phyloP scores from a whole-genome alignment of 345 rosid species.

The Melaleuca quinquenervia region DNA sequence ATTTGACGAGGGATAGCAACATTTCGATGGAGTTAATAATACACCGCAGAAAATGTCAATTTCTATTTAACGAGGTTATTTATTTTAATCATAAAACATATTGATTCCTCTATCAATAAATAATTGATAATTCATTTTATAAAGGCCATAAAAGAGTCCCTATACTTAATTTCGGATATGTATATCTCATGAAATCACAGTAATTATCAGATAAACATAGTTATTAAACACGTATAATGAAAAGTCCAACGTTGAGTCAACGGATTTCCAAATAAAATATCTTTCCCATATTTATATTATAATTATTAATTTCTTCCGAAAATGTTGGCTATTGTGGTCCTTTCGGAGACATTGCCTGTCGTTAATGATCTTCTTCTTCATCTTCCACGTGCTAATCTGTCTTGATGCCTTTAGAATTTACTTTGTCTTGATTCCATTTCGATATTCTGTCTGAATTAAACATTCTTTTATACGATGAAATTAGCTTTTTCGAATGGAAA shows the following conservation, averaged over 20 bases:
- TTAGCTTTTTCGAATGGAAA: too few relatives aligned
- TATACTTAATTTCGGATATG: too few relatives aligned
- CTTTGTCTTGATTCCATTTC: too few relatives aligned
- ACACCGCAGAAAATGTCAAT: too few relatives aligned
- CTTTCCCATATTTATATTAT: too few relatives aligned
- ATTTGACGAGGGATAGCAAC: neutral
- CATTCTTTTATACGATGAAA: too few relatives aligned
- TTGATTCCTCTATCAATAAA: neutral
- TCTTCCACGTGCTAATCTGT: neutral
- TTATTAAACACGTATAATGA: neutral
- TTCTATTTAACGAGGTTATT: neutral
- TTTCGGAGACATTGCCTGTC: neutral
- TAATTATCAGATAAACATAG: neutral
- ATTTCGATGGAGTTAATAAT: neutral
- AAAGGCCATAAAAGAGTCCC: neutral
- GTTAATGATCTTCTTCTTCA: neutral
- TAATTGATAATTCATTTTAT: neutral
- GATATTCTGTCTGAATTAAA: too few relatives aligned
- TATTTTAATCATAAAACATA: accelerated
- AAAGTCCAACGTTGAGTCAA: neutral
- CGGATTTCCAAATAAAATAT: neutral
- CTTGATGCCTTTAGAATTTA: too few relatives aligned
- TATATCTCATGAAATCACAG: accelerated
- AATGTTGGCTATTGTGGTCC: neutral
- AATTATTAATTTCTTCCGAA: neutral